These are phyloP conservation scores for Fusarium albidum DNA, from an alignment of 2,329 filamentous ascomycete genomes.

Conservation along the genomic window DNA sequence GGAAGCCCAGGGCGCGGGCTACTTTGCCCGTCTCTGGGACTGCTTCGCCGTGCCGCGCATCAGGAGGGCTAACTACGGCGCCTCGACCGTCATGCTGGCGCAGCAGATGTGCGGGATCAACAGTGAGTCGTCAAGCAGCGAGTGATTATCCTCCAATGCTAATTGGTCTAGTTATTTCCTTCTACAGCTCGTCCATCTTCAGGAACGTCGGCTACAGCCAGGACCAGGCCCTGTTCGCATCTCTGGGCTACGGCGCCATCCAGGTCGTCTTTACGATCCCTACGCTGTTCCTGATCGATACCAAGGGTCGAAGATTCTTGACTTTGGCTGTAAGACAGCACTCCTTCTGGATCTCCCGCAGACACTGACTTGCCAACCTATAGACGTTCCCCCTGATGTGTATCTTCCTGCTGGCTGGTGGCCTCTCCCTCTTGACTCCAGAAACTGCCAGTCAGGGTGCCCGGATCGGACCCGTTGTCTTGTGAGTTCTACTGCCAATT, in stretches of 20 bases:
- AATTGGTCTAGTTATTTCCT: slow-evolving; percentile 38
- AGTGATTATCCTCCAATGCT: rapidly evolving
- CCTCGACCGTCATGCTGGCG: slow-evolving; percentile 80
- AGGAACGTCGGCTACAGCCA: slow-evolving; percentile 34
- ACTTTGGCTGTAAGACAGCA: slow-evolving; percentile 35
- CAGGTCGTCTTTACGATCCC: slow-evolving; percentile 44
- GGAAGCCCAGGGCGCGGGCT: slow-evolving; percentile 39
- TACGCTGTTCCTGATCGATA: slow-evolving; percentile 40
- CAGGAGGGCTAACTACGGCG: slow-evolving; percentile 76
- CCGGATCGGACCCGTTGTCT: slow-evolving; percentile 40
- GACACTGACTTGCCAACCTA: neutral
- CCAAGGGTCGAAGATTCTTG: slow-evolving; percentile 35
- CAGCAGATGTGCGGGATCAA: slow-evolving; percentile 59
- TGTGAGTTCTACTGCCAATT: slow-evolving; percentile 23
- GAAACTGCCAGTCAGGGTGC: slow-evolving; percentile 30
- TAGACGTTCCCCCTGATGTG: slow-evolving; percentile 48
- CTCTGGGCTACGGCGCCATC: slow-evolving; percentile 43
- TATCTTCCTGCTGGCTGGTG: slow-evolving; percentile 43
- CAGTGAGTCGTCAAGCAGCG: too few relatives aligned
- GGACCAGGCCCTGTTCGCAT: slow-evolving; percentile 42
- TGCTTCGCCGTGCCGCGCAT: slow-evolving; percentile 72
- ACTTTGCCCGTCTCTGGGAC: slow-evolving; percentile 53
- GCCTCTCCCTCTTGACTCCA: slow-evolving; percentile 42
- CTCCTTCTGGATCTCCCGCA: neutral
- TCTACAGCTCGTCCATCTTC: slow-evolving; percentile 42